Base-by-base conservation (phyloP, 176 grass and related monocot species). In the Zea luxurians region DNA sequence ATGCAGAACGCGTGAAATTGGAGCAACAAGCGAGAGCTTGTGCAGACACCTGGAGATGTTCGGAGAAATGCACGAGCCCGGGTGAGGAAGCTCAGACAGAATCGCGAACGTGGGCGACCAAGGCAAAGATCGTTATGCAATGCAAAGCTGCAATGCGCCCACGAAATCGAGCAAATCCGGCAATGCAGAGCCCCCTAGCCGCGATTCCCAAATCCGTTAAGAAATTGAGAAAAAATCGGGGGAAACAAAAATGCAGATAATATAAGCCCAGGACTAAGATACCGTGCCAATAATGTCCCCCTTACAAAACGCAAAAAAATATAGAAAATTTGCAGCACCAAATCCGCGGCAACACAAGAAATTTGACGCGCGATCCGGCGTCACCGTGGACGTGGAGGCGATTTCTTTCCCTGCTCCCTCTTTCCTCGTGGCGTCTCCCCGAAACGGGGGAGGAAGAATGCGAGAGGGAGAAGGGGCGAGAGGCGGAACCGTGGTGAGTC, bases 341-440 rank as follows among this genome's bases (percentile, higher is more conserved):
- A 88, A 84, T 80, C 58, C 17, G 47, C 64, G 63, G 45, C 37
- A 75, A 53, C 68, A 37, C 41, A 66, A 75, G 46, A 16, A 57
- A 70, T 76, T 80, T 64, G 81, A 12, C 62, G 64, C 44, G 27
- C 74, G 76, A 84, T 58, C 37, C 74, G 61, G 75, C 37, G 20
- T 15, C 53, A 69, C 35, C 7, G 42, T 17, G 15, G 37, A 61
- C 5, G 68, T 16, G n/a, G 60, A 66, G 57, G 13, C 13, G 15
- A 55, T 37, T 62, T n/a, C 8, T 52, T 40, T n/a, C 17, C 35
- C 36, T 45, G 60, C 68, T 70, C 68, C 68, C 68, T 47, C 37
- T 21, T 46, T 40, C 48, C 12, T 54, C 17, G 53, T 66, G 48
- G 49, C 15, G 60, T 37, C 66, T 73, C 66, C 43, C 20, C 49